A percentile compares a stretch with the other conserved stretches of the same genome.
phyloP scores from a whole-genome alignment of 805 yeast genomes.

The Lachancea sp. region DNA sequence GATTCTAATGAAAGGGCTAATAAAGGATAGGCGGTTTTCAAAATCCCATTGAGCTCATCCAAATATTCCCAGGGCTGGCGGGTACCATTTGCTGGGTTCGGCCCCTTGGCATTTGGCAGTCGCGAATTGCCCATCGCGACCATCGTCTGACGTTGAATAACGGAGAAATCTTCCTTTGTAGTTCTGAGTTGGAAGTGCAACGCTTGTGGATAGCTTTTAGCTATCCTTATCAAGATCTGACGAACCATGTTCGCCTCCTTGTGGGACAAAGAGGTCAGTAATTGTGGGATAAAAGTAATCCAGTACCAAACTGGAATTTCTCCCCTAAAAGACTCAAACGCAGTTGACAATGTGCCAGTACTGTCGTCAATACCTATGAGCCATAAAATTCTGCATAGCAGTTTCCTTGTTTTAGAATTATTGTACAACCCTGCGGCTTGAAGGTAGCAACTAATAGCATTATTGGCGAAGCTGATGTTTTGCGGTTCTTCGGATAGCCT shows the following conservation, averaged over 20 bases:
- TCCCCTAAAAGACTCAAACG: conserved; percentile 87
- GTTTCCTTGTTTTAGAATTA: conserved; percentile 80
- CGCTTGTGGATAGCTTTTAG: conserved; percentile 96
- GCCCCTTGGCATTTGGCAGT: conserved; percentile 22
- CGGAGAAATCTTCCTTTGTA: conserved; percentile 88
- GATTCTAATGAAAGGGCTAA: conserved; percentile 90
- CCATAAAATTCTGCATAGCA: conserved; percentile 89
- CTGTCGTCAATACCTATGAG: conserved; percentile 85
- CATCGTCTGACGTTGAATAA: conserved; percentile 69
- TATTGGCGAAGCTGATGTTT: conserved; percentile 79
- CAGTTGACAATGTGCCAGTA: conserved; percentile 70
- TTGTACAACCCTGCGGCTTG: conserved; percentile 97
- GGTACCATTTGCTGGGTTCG: conserved; percentile 22
- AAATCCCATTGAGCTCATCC: conserved; percentile 85
- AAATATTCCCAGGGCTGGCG: conserved; percentile 92
- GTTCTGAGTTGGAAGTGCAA: conserved; percentile 93
- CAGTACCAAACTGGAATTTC: conserved; percentile 99
- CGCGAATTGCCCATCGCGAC: conserved; percentile 39
- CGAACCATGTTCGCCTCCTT: conserved; percentile 87
- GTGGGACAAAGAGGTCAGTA: conserved; percentile 82
- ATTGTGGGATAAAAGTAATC: conserved; percentile 95
- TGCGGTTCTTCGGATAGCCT: conserved; percentile 77
- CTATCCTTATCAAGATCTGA: conserved; percentile 81
- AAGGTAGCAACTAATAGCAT: conserved; percentile 90
- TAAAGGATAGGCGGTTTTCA: conserved; percentile 94